Percentiles rank a stretch among this genome's conserved stretches.
These are phyloP conservation scores for Holtermanniella nyarrowii DNA, from an alignment of 768 basidiomycete genomes.

Conservation along the genomic window DNA sequence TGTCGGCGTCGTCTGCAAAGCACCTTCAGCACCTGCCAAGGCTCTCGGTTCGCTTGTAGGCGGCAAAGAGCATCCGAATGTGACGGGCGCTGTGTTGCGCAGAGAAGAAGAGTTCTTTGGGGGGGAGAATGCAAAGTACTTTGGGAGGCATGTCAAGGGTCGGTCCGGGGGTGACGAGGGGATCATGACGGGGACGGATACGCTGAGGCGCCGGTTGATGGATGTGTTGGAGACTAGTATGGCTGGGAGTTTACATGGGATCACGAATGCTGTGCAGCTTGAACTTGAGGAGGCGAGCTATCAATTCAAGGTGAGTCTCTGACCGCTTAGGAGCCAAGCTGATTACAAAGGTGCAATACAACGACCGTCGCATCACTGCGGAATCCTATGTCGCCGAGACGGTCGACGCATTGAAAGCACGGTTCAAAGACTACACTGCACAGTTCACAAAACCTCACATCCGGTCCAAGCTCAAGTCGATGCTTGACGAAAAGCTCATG, in stretches of 20 bases:
- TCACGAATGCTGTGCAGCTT: constrained; percentile 92
- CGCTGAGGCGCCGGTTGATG: constrained; percentile 81
- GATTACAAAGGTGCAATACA: constrained; percentile 44
- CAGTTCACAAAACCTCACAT: constrained; percentile 84
- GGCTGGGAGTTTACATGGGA: constrained; percentile 88
- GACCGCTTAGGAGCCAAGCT: neutral
- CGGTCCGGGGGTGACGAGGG: constrained; percentile 30
- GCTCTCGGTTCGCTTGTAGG: constrained; percentile 17
- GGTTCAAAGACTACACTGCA: constrained; percentile 73
- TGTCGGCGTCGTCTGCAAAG: constrained; percentile 88
- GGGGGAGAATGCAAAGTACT: constrained; percentile 44
- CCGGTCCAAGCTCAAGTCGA: constrained; percentile 73
- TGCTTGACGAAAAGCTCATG: constrained; percentile 95
- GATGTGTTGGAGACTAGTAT: constrained; percentile 95
- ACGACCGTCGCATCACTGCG: constrained; percentile 84
- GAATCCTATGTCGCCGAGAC: constrained; percentile 98
- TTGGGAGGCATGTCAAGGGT: constrained; percentile 10
- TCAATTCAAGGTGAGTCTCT: constrained; percentile 95
- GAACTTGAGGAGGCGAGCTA: constrained; percentile 95
- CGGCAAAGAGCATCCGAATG: constrained; percentile 30
- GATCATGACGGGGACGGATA: constrained; percentile 83
- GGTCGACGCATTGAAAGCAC: constrained; percentile 75
- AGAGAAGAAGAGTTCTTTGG: constrained; percentile 44
- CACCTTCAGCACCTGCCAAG: constrained; percentile 34
- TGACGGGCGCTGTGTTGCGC: constrained; percentile 48